Base-by-base conservation (phyloP, 192 early-diverging fungal genomes). In the Linnemannia hyalina region DNA sequence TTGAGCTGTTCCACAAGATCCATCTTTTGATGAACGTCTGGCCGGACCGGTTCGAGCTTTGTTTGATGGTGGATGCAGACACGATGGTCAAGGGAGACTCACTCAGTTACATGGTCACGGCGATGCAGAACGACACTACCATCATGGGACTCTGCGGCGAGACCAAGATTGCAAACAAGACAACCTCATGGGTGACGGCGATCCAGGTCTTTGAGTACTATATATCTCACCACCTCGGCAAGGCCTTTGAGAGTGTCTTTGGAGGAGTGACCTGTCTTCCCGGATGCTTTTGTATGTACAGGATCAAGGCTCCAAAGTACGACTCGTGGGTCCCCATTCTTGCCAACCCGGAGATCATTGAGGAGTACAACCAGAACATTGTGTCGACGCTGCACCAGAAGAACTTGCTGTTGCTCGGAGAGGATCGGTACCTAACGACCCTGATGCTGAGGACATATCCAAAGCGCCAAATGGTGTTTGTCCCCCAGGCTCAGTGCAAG, bases 191-290 rank as follows among this genome's bases (percentile, higher is more conserved):
- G 96, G 96, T 97, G 11, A 95, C 96, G 0, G 94, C 93, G 80
- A 98, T 99, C 81, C 98, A 98, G 72, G 89, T 99, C 15, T 99
- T 97, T 87, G 98, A 99, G 91, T 99, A 99, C 92, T 99, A 97
- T 88, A 98, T 98, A 74, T 97, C 96, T 52, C 98, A 99, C 88
- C 97, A 99, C 85, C 93, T 97, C 75, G 94, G 94, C 81, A 97
- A 98, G 88, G 94, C 97, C 0, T 99, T 99, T 77, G 98, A 99
- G 90, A 96, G 95, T 41, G 90, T 98, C 22, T 99, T 98, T 92
- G 98, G 98, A 88, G 97, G 97, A 90, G 98, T 99, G 22, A 99
- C 98, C 0, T 99, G 98, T 90, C 88, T 99, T 23, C 98, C 98
- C 4, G 96, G 97, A 76, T 98, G 98, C 88, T 99, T 99, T 91